These are phyloP conservation scores for Fusarium continuum DNA, from an alignment of 2,329 filamentous ascomycete species.

Conservation along the genomic window DNA sequence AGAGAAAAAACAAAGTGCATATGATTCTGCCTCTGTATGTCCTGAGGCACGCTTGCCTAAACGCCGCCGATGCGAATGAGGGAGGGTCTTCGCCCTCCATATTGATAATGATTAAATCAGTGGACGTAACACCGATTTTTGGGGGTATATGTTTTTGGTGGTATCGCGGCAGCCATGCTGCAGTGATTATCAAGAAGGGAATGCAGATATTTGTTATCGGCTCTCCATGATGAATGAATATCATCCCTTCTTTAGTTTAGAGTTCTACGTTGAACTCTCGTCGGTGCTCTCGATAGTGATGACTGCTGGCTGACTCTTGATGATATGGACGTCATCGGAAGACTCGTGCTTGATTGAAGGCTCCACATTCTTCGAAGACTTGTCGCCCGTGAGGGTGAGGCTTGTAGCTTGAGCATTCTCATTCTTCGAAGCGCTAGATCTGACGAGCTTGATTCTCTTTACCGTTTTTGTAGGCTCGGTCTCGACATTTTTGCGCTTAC, in stretches of 20 bases:
- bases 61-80: conserved; percentile 34
- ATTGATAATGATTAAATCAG: conserved; percentile 10
- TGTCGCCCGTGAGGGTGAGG: not conserved
- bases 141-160: conserved; percentile 25
- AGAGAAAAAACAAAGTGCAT: conserved; percentile 16
- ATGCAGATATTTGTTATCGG: conserved; percentile 3
- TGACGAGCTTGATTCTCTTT: conserved; percentile 13
- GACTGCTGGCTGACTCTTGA: conserved; percentile 13
- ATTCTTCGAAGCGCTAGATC: conserved; percentile 2
- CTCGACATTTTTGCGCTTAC: conserved; percentile 15
- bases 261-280: conserved; percentile 29
- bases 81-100: conserved; percentile 8
- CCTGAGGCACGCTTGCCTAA: conserved; percentile 22
- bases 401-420: not conserved
- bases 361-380: not conserved
- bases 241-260: not conserved
- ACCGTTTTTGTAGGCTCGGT: not conserved
- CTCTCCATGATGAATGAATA: not conserved
- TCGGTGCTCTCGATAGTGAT: conserved; percentile 33
- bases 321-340: conserved; percentile 12
- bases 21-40: conserved; percentile 8
- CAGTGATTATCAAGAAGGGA: conserved; percentile 15
- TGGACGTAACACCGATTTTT: not conserved
- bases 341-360: conserved; percentile 4
- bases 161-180: conserved; percentile 38